Percentiles rank a stretch among this genome's conserved stretches.
phyloP scores from a whole-genome alignment of 805 yeast species.

The Cyberlindnera xishuangbannaensis region DNA sequence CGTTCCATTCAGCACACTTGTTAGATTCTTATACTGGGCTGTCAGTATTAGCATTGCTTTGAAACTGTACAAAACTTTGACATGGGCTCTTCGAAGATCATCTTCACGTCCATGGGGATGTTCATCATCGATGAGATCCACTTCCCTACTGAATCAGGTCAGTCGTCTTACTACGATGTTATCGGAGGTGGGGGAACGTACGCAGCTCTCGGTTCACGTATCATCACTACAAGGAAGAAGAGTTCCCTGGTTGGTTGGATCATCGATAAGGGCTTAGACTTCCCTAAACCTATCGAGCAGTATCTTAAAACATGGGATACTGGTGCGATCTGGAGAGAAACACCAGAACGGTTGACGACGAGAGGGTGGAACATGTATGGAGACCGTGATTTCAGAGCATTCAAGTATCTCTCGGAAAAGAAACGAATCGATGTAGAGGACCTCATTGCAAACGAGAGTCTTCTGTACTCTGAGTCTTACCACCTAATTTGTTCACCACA shows the following conservation, averaged over 20 bases:
- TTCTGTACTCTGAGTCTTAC: constrained; percentile 40
- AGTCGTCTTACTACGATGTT: constrained; percentile 39
- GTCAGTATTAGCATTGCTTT: too few relatives aligned
- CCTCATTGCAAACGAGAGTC: constrained; percentile 32
- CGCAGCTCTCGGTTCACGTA: constrained; percentile 68
- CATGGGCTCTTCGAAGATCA: not conserved
- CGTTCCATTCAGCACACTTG: too few relatives aligned
- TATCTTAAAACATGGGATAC: constrained; percentile 57
- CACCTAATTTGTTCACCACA: constrained; percentile 75
- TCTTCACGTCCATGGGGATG: constrained; percentile 76
- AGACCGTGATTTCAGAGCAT: constrained; percentile 52
- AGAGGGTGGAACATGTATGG: constrained; percentile 77
- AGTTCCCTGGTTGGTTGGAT: constrained; percentile 57
- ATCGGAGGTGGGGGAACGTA: constrained; percentile 91
- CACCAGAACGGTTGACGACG: constrained; percentile 55
- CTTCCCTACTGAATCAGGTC: constrained; percentile 33
- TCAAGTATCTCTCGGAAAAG: constrained; percentile 59
- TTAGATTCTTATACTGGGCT: too few relatives aligned
- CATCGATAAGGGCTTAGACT: constrained; percentile 76
- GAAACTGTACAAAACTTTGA: too few relatives aligned
- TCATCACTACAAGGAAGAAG: constrained; percentile 36
- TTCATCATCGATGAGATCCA: constrained; percentile 85
- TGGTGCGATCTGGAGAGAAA: constrained; percentile 50
- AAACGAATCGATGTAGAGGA: constrained; percentile 54
- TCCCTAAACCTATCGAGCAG: constrained; percentile 43